Evolutionary conservation across 1,284 basidiomycete genomes (phyloP), one percentile per base, ranked within the genome.

Genomic region (Cystobasidium slooffiae): DNA sequence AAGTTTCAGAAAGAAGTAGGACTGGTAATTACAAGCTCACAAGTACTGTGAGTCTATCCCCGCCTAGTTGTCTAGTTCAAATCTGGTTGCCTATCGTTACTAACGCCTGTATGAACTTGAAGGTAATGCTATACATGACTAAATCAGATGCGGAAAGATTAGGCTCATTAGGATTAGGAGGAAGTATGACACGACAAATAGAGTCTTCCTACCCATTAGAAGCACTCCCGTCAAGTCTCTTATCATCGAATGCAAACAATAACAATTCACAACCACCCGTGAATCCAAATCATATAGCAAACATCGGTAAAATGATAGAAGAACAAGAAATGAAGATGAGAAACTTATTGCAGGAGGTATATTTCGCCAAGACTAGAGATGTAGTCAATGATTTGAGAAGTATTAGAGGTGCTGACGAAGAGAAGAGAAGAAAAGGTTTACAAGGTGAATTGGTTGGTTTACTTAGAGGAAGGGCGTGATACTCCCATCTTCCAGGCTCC

Each of bases 301-400:
- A 99, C 83, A 90, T 92, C 18, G 97, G 97, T 4, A 88, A 88
- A 78, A 91, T 98, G 88, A 90, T 99, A 78, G 97, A 99, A 83
- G 96, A 98, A 78, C 95, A 96, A 91, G 97, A 99, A 84, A 92
- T 94, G 82, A 97, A 97, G 85, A 95, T 98, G 91, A 89, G 97
- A 61, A 97, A 97, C 82, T 86, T 94, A 75, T 86, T 99, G 59
- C 92, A 96, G 47, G 72, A 76, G 39, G 67, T 76, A 31, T 76
- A 75, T 63, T 68, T 76, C 16, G 64, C 61, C 39, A 76, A 99
- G 85, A 98, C 95, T 56, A 89, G 92, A 78, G 96, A 99, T 81
- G 90, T 99, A 55, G 90, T 97, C 14, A 91, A 91, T 79, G 92
- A 96, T 80, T 85, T 99, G 67, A 88, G 97, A 59, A 94, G 91